Evolutionary conservation across 495 filamentous ascomycete species (phyloP).

Genomic region (Penicillium turbatum): DNA sequence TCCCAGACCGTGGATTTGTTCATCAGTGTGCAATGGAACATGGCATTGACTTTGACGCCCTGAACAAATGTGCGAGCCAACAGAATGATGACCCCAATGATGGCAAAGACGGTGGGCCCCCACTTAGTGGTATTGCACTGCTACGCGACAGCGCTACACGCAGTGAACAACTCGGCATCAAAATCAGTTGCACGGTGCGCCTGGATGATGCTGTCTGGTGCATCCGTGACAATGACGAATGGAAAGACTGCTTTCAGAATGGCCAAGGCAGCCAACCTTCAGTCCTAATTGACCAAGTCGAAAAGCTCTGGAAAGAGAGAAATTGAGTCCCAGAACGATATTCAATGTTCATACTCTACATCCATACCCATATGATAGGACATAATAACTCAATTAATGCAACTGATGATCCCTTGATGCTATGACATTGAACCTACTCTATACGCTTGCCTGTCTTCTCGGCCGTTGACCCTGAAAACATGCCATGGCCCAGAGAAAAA

Average conservation of each 20-base stretch:
- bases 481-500: no score
- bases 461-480: no score
- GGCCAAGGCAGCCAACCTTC: slow-evolving; percentile 58
- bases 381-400: slow-evolving; percentile 1
- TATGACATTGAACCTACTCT: neutral
- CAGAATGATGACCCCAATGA: slow-evolving; percentile 49
- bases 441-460: no score
- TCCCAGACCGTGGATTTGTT: slow-evolving; percentile 69
- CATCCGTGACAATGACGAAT: slow-evolving; percentile 72
- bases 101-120: slow-evolving; percentile 50
- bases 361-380: slow-evolving; percentile 7
- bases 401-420: neutral
- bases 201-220: slow-evolving; percentile 77
- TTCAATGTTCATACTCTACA: neutral
- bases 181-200: slow-evolving; percentile 83
- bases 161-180: slow-evolving; percentile 62
- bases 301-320: slow-evolving; percentile 40
- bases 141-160: slow-evolving; percentile 72
- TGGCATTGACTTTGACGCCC: slow-evolving; percentile 73
- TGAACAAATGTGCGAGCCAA: slow-evolving; percentile 71
- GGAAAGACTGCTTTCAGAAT: slow-evolving; percentile 66
- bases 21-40: slow-evolving; percentile 86
- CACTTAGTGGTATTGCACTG: slow-evolving; percentile 53
- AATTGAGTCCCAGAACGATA: slow-evolving; percentile 15
- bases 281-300: slow-evolving; percentile 70